Evolutionary conservation across 371 early-diverging fungal species (phyloP).

Genomic region (Rhizomucor pusillus): DNA sequence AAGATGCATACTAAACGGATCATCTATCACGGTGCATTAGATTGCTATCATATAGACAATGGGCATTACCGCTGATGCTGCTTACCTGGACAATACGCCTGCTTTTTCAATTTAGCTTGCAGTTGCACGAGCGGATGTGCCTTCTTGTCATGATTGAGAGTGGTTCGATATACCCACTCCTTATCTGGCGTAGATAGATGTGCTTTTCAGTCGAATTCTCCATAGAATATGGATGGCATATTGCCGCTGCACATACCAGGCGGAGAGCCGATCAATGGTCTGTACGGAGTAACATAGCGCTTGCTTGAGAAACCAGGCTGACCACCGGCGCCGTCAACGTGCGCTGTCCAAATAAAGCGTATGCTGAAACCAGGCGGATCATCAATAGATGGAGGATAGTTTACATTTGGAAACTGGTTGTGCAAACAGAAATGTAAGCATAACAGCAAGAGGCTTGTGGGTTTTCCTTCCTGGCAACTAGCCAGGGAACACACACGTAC

Average conservation of each 20-base stretch:
- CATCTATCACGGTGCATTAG: constrained; percentile 16
- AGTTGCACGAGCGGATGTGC: constrained; percentile 4
- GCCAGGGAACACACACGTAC: constrained; percentile 13
- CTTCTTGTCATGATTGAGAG: not conserved
- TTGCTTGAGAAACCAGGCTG: constrained; percentile 17
- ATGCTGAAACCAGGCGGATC: constrained; percentile 19
- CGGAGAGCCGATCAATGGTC: constrained; percentile 22
- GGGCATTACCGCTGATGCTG: too few relatives aligned
- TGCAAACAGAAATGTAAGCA: too few relatives aligned
- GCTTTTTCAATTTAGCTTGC: constrained; percentile 32
- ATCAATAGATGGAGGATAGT: constrained; percentile 24
- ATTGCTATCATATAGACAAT: too few relatives aligned
- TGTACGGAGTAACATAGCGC: constrained; percentile 13
- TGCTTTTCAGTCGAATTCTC: not conserved
- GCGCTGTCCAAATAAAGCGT: constrained; percentile 43
- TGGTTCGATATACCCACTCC: not conserved
- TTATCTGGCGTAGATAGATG: not conserved
- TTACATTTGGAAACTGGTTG: constrained; percentile 30
- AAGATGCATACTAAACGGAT: constrained; percentile 30
- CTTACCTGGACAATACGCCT: constrained; percentile 41
- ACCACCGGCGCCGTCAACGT: constrained; percentile 31
- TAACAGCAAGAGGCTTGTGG: too few relatives aligned
- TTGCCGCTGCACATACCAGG: not conserved
- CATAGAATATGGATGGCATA: not conserved
- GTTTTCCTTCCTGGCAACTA: too few relatives aligned